Percentiles rank a stretch among this genome's conserved stretches.
These are phyloP conservation scores for Trichoderma sp. DNA, from an alignment of 2,329 filamentous ascomycete genomes.

Conservation along the genomic window DNA sequence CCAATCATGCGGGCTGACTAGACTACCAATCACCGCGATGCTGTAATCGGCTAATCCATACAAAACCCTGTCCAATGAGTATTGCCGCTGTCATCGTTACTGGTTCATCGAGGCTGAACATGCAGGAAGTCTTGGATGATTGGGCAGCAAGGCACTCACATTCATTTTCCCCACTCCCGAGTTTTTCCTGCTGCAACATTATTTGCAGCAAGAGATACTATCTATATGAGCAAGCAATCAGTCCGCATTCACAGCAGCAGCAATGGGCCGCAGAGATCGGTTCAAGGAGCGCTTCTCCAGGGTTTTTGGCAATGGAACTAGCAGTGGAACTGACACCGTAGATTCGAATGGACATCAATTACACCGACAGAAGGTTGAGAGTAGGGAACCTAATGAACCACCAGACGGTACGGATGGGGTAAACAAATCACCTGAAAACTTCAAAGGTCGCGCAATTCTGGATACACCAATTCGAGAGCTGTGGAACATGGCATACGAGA, in stretches of 20 bases:
- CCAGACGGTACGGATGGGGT: not conserved
- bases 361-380: not conserved
- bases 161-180: not conserved
- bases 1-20: not conserved
- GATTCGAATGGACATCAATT: not conserved
- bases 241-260: not conserved
- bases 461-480: not conserved
- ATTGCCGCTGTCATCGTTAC: not conserved
- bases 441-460: rapidly evolving
- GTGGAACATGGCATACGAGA: not conserved
- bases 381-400: rapidly evolving
- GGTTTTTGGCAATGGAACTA: not conserved
- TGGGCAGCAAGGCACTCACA: not conserved
- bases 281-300: not conserved
- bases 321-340: not conserved
- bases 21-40: not conserved
- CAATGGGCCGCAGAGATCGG: not conserved
- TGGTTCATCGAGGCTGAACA: not conserved
- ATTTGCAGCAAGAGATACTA: not conserved
- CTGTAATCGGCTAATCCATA: rapidly evolving
- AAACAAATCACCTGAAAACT: not conserved
- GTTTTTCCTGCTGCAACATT: not conserved
- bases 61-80: not conserved
- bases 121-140: not conserved
- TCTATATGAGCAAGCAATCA: not conserved